Evolutionary conservation across 2,329 filamentous ascomycete species (phyloP), one percentile per base, ranked within the genome.

Genomic region (Lasiodiplodia citricola): DNA sequence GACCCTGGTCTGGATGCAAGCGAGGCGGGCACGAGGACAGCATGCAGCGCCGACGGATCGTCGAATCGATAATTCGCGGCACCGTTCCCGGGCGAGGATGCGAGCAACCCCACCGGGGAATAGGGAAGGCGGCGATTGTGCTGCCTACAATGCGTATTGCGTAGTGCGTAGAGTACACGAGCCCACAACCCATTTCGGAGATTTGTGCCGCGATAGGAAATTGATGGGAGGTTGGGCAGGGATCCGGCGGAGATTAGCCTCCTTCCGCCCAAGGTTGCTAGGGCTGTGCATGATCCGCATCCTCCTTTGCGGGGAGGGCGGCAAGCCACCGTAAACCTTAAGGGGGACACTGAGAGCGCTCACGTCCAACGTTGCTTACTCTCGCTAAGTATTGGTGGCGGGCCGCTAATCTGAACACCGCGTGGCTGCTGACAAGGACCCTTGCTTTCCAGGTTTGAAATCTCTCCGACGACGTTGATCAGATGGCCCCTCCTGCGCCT

Each of bases 31-130:
- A 25, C 41, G 10, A 25, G 41, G 28, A 5, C 58, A 31, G 58
- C n/a, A 44, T 51, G 44, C 25, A 25, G 58, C 44, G 58, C 58
- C 58, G 58, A 51, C 41, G 58, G 58, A 63, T 63, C 58, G 58
- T 50, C 58, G 57, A 47, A 21, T 60, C 57, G 57, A 60, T 60
- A 60, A 47, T 60, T 47, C n/a, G 8, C 35, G 21, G 35, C n/a
- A 21, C 11, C 4, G 16, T 21, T 6, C 35, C 35, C 25, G 10
- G 54, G 4, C n/a, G 11, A n/a, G 4, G 25, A 35, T 31, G 52
- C 13, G 23, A 7, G 35, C 1, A n/a, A 23, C 35, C 35, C 55
- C 35, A 25, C 55, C 55, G 25, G 37, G 55, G n/a, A 13, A 14
- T n/a, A 21, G 35, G 11, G n/a, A n/a, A 10, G 16, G 54, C 28